phyloP scores from a whole-genome alignment of 78 protist genomes.

The Tieghemostelium lacteum region DNA sequence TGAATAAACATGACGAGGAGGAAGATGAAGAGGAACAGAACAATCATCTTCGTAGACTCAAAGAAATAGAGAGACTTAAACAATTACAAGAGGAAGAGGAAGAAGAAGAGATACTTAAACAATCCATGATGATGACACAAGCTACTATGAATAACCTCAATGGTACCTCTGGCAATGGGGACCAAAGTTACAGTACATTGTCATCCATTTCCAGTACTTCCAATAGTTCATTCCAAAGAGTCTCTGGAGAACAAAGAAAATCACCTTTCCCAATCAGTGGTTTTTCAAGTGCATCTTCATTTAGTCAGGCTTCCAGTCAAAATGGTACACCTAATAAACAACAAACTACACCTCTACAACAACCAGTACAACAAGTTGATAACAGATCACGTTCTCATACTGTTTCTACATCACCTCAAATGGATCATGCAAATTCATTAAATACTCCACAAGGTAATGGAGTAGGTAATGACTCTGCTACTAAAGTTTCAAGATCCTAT shows the following conservation, averaged over 20 bases:
- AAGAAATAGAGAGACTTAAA: conserved; percentile 60
- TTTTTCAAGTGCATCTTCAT: background rate
- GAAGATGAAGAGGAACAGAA: conserved; percentile 71
- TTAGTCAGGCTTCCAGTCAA: background rate
- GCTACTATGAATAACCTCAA: background rate
- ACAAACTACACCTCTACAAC: background rate
- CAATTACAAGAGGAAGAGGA: conserved; percentile 72
- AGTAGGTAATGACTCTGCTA: background rate
- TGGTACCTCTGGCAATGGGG: too few relatives aligned
- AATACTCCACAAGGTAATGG: background rate
- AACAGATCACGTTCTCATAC: conserved; percentile 44
- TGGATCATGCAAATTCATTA: conserved; percentile 4
- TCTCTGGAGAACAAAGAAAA: background rate
- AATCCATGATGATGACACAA: background rate
- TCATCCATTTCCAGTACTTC: background rate
- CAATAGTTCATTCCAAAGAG: background rate
- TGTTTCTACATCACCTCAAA: conserved; percentile 20
- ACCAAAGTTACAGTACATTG: too few relatives aligned
- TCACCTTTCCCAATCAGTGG: background rate
- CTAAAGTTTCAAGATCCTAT: conserved; percentile 42
- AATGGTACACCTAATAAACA: background rate
- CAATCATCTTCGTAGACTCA: conserved; percentile 13
- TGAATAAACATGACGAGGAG: conserved; percentile 57
- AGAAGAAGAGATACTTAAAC: conserved; percentile 23
- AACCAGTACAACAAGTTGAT: background rate